phyloP scores from a whole-genome alignment of 2,329 filamentous ascomycete species.

The Aspergillus tamarii region DNA sequence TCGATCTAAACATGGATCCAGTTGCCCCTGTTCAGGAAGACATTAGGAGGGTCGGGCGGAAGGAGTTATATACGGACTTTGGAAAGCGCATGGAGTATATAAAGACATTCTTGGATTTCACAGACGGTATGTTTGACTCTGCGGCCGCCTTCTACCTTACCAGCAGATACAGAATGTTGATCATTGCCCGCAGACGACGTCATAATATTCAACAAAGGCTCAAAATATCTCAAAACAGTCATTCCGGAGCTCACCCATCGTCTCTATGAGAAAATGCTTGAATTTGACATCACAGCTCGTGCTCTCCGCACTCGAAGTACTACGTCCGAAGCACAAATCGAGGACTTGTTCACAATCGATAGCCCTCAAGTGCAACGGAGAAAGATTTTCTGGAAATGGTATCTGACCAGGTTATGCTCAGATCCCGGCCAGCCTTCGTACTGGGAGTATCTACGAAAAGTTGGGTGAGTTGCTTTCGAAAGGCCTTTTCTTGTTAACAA shows the following conservation, averaged over 20 bases:
- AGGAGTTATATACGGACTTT: constrained; percentile 18
- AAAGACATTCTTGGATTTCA: constrained; percentile 13
- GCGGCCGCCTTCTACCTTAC: not conserved
- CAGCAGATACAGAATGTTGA: not conserved
- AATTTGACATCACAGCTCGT: constrained; percentile 19
- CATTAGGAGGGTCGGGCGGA: constrained; percentile 10
- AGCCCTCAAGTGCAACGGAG: constrained; percentile 17
- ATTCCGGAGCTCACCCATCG: constrained; percentile 15
- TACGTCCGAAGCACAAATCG: constrained; percentile 8
- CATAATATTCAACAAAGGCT: constrained; percentile 13
- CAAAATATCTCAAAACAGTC: constrained; percentile 13
- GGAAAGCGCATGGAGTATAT: constrained; percentile 15
- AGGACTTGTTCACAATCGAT: constrained; percentile 17
- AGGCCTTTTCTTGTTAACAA: not conserved
- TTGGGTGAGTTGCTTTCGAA: constrained; percentile 13
- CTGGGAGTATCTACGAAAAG: constrained; percentile 17
- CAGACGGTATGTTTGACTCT: constrained; percentile 4
- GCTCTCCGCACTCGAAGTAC: constrained; percentile 15
- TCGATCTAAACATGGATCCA: constrained; percentile 6
- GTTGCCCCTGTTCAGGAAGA: constrained; percentile 2
- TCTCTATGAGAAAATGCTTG: constrained; percentile 18
- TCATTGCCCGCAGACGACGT: constrained; percentile 8
- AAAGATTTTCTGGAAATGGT: constrained; percentile 21
- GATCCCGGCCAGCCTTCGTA: constrained; percentile 14
- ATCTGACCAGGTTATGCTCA: constrained; percentile 16